Evolutionary conservation across 768 basidiomycete genomes (phyloP).

Genomic region (Daedaleopsis nitida): DNA sequence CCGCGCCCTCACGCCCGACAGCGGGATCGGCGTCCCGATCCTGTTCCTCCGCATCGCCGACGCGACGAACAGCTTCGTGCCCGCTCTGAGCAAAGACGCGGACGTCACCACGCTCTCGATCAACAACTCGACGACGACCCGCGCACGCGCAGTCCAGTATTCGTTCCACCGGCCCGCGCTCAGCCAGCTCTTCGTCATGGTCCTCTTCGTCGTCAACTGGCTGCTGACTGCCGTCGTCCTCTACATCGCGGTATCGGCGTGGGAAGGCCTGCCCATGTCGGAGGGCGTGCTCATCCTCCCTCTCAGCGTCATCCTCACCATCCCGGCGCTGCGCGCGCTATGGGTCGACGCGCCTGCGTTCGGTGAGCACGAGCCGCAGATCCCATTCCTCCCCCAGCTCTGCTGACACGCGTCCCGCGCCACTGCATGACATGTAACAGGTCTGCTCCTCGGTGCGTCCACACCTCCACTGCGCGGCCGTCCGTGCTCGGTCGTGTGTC

Average conservation of each 20-base stretch:
- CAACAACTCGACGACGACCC: constrained; percentile 1
- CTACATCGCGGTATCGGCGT: constrained; percentile 21
- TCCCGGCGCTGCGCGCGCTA: constrained; percentile 21
- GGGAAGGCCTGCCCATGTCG: constrained; percentile 13
- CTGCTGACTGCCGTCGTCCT: constrained; percentile 20
- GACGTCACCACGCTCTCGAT: constrained; percentile 3
- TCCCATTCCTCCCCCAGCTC: background rate
- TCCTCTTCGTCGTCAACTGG: constrained; percentile 25
- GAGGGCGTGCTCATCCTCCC: constrained; percentile 23
- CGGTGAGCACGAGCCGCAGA: constrained; percentile 8
- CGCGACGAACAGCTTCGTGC: constrained; percentile 17
- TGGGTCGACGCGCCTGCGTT: constrained; percentile 23
- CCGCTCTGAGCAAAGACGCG: background rate
- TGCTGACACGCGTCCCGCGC: background rate
- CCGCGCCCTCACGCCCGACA: constrained; percentile 10
- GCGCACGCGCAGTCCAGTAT: constrained; percentile 2
- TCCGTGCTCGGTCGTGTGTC: background rate
- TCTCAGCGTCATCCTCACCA: constrained; percentile 24
- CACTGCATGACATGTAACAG: no score
- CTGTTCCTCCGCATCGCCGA: constrained; percentile 17
- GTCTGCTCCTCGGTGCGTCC: constrained; percentile 20
- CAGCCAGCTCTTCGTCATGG: constrained; percentile 22
- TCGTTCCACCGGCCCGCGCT: constrained; percentile 11
- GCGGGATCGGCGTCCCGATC: constrained; percentile 13
- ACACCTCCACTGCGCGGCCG: background rate